Conservation (phyloP, 352 stramenopile genomes). For the Phytophthora hibernalis region DNA sequence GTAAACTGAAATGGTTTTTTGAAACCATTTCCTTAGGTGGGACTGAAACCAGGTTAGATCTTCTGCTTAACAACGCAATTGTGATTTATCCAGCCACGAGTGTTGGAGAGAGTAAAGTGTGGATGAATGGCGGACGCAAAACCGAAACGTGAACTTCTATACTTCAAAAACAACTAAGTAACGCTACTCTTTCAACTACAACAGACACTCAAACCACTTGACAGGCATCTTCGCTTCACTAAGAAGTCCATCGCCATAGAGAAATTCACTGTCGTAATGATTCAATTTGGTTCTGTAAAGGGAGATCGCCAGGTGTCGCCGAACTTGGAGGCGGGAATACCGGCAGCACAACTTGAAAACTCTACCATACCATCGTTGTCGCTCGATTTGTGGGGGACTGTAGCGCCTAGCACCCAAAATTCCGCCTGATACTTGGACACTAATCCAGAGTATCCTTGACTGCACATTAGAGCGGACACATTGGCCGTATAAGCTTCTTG, state of each 20-base stretch:
- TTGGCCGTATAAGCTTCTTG: constrained; percentile 24
- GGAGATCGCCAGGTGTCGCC: constrained; percentile 20
- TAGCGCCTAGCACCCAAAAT: constrained; percentile 24
- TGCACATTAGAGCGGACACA: constrained; percentile 1
- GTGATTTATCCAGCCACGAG: no score
- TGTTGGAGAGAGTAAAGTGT: no score
- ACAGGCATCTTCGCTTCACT: constrained; percentile 38
- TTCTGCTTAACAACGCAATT: no score
- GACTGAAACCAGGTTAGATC: no score
- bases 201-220: constrained; percentile 51
- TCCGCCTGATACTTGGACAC: constrained; percentile 32
- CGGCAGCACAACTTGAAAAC: constrained; percentile 45
- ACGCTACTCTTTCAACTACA: constrained; percentile 9
- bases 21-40: no score
- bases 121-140: no score
- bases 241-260: constrained; percentile 41
- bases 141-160: no score
- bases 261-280: constrained; percentile 52
- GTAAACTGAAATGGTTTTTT: no score
- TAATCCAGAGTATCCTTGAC: constrained; percentile 32
- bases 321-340: constrained; percentile 33
- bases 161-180: no score
- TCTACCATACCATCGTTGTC: constrained; percentile 50
- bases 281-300: constrained; percentile 49
- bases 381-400: constrained; percentile 41